Percentiles rank a stretch among this genome's conserved stretches.
Evolutionary conservation across 2,329 filamentous ascomycete species (phyloP).

Genomic region (Coleophoma eucalyptorum): DNA sequence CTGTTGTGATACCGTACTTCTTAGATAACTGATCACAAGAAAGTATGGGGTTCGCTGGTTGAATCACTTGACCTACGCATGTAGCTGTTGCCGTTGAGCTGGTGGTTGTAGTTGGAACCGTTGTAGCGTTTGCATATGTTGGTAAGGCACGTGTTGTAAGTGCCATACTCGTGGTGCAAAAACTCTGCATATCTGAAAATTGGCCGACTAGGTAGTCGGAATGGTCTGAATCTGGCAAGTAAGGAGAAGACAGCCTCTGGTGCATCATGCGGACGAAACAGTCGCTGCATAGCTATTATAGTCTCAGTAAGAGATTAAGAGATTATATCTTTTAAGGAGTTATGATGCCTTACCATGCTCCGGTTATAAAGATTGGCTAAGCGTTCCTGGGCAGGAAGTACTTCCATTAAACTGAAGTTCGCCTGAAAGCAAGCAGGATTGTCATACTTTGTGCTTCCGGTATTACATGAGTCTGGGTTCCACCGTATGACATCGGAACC

Average conservation of each 20-base stretch:
- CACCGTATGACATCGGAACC: constrained; percentile 11
- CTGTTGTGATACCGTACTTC: constrained; percentile 12
- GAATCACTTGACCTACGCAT: constrained; percentile 13
- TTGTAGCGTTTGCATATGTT: constrained; percentile 1
- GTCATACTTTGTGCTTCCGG: too few species aligned
- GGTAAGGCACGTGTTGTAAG: constrained; percentile 5
- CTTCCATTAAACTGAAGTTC: too few species aligned
- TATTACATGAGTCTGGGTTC: too few species aligned
- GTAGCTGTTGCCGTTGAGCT: constrained; percentile 10
- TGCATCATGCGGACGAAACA: constrained; percentile 15
- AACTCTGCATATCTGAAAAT: constrained; percentile 12
- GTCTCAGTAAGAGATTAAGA: too few species aligned
- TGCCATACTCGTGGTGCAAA: constrained; percentile 12
- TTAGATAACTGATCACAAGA: constrained; percentile 12
- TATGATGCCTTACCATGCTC: too few species aligned
- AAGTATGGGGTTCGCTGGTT: neutral
- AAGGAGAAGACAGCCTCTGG: constrained; percentile 13
- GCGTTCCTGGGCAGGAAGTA: too few species aligned
- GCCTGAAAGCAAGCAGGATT: too few species aligned
- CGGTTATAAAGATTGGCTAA: too few species aligned
- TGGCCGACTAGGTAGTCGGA: constrained; percentile 14
- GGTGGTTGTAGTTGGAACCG: neutral
- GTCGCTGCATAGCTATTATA: constrained; percentile 12
- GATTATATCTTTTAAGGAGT: too few species aligned
- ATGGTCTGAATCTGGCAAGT: constrained; percentile 12